A percentile compares a stretch with the other conserved stretches of the same genome.
Evolutionary conservation across 2,329 filamentous ascomycete species (phyloP).

Genomic region (Cladosporium sp.): DNA sequence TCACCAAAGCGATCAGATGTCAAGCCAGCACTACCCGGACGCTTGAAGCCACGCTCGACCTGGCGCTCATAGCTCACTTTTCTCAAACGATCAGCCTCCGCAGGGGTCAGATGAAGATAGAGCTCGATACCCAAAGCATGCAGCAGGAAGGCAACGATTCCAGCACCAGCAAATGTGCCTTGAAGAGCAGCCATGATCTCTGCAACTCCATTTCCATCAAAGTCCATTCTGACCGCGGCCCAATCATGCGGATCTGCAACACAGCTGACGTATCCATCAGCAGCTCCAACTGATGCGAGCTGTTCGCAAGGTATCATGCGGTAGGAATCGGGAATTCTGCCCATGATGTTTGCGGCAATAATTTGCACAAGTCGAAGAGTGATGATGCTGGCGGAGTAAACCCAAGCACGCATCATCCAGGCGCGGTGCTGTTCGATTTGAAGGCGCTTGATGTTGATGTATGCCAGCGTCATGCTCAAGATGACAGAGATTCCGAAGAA

Average conservation of each 20-base stretch:
- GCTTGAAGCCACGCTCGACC: constrained; percentile 48
- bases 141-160: constrained; percentile 49
- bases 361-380: constrained; percentile 47
- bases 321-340: constrained; percentile 29
- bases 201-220: constrained; percentile 20
- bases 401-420: constrained; percentile 52
- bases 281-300: constrained; percentile 28
- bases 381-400: constrained; percentile 43
- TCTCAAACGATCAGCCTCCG: constrained; percentile 50
- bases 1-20: constrained; percentile 37
- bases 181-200: constrained; percentile 41
- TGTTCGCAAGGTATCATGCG: constrained; percentile 42
- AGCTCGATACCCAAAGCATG: constrained; percentile 40
- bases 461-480: constrained; percentile 47
- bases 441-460: constrained; percentile 52
- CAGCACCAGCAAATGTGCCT: constrained; percentile 46
- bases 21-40: constrained; percentile 46
- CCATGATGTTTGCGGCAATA: constrained; percentile 37
- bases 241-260: background rate
- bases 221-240: constrained; percentile 12
- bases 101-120: constrained; percentile 47
- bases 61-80: constrained; percentile 53
- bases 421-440: constrained; percentile 59
- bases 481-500: constrained; percentile 48
- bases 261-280: constrained; percentile 11